Evolutionary conservation across 352 stramenopile species (phyloP).

Genomic region (Globisporangium viniferum): DNA sequence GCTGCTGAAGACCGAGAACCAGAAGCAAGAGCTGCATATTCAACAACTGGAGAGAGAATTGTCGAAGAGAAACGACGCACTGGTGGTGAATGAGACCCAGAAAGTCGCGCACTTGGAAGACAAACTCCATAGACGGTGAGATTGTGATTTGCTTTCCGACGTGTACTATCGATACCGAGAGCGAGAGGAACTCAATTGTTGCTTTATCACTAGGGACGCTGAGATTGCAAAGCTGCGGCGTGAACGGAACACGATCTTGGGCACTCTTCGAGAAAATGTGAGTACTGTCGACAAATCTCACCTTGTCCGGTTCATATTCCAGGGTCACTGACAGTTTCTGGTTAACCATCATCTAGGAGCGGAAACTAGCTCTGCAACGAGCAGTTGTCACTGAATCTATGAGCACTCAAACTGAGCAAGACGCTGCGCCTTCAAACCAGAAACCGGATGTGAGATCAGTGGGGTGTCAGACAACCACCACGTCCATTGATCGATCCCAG

Average conservation of each 20-base stretch:
- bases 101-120: constrained; percentile 39
- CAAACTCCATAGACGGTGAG: constrained; percentile 39
- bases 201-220: constrained; percentile 32
- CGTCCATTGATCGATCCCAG: not conserved
- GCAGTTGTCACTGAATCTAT: constrained; percentile 14
- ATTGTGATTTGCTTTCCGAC: not conserved
- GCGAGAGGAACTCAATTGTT: not conserved
- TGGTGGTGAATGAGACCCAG: constrained; percentile 38
- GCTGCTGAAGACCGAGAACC: constrained; percentile 44
- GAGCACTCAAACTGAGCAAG: constrained; percentile 22
- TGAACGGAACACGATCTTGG: constrained; percentile 64
- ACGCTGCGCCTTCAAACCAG: not conserved
- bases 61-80: constrained; percentile 42
- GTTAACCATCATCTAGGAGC: constrained; percentile 19
- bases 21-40: constrained; percentile 57
- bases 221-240: constrained; percentile 58
- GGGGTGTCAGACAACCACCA: constrained; percentile 5
- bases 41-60: constrained; percentile 64
- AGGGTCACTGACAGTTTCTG: not conserved
- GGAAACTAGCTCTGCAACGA: constrained; percentile 24
- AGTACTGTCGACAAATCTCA: not conserved
- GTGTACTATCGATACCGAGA: not conserved
- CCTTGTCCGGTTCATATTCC: too few relatives aligned
- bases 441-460: not conserved
- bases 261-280: constrained; percentile 46